A percentile compares a stretch with the other conserved stretches of the same genome.
These are phyloP conservation scores for Bondarzewia mesenterica DNA, from an alignment of 1,284 basidiomycete genomes.

Conservation along the genomic window DNA sequence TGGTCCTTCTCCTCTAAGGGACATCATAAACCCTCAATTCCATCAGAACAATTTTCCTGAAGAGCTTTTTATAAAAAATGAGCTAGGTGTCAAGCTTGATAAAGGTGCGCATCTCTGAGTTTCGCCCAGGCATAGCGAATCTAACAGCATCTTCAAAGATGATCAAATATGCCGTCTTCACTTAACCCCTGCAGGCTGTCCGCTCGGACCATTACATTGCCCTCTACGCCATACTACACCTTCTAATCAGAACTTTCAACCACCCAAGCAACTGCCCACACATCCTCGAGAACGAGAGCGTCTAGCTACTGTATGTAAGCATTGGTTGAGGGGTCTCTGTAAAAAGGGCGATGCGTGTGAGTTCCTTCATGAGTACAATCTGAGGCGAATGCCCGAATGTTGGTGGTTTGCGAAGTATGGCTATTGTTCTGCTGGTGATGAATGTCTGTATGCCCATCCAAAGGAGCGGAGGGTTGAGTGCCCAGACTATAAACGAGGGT, in stretches of 20 bases:
- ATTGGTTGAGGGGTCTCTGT: slow-evolving; percentile 96
- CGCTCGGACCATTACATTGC: slow-evolving; percentile 80
- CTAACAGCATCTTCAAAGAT: slow-evolving; percentile 39
- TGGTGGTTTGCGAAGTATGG: slow-evolving; percentile 99
- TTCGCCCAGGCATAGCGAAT: not conserved
- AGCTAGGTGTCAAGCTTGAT: slow-evolving; percentile 86
- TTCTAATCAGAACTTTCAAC: slow-evolving; percentile 81
- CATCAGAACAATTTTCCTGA: slow-evolving; percentile 88
- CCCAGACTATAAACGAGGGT: slow-evolving; percentile 92
- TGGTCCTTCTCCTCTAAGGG: slow-evolving; percentile 58
- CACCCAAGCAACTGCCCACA: slow-evolving; percentile 70
- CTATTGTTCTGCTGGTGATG: slow-evolving; percentile 96
- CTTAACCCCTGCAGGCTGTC: slow-evolving; percentile 76
- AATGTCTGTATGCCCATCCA: slow-evolving; percentile 98
- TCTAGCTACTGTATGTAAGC: slow-evolving; percentile 95
- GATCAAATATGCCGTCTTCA: slow-evolving; percentile 86
- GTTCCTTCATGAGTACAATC: slow-evolving; percentile 98
- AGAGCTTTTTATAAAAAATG: slow-evolving; percentile 79
- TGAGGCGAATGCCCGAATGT: slow-evolving; percentile 98
- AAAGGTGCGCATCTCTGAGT: slow-evolving; percentile 60
- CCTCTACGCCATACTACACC: slow-evolving; percentile 87
- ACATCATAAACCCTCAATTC: slow-evolving; percentile 83
- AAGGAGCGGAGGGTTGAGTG: slow-evolving; percentile 91
- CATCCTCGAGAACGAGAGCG: slow-evolving; percentile 83
- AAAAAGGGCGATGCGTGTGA: slow-evolving; percentile 99